Evolutionary conservation across 108 stramenopile genomes (phyloP).

Genomic region (Nitzschia sp.): DNA sequence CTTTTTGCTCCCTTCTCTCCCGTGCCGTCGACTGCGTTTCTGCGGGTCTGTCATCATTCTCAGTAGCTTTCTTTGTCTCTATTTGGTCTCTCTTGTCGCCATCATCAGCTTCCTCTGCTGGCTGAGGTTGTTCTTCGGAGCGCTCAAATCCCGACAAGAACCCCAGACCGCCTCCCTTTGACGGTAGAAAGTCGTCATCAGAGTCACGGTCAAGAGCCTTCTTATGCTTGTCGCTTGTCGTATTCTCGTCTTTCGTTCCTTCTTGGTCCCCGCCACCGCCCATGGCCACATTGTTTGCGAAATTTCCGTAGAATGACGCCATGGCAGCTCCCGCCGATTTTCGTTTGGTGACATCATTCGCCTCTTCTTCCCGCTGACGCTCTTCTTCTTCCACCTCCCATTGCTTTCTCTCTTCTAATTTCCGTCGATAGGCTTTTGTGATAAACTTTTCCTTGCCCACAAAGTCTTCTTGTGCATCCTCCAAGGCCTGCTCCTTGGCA

Average conservation of each 20-base stretch:
- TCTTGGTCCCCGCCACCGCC: conserved; percentile 21
- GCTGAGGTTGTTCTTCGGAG: conserved; percentile 2
- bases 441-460: conserved; percentile 81
- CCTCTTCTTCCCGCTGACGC: conserved; percentile 46
- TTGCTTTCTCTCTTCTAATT: conserved; percentile 71
- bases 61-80: neutral
- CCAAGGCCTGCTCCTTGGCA: conserved; percentile 57
- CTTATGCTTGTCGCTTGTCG: neutral
- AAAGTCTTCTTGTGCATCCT: conserved; percentile 56
- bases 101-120: neutral
- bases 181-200: conserved; percentile 16
- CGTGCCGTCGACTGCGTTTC: conserved; percentile 10
- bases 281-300: conserved; percentile 59
- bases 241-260: neutral
- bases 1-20: conserved; percentile 37
- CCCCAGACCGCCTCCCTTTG: neutral
- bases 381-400: conserved; percentile 67
- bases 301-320: conserved; percentile 59
- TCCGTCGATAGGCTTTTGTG: conserved; percentile 68
- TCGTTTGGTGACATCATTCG: conserved; percentile 62
- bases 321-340: conserved; percentile 44
- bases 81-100: neutral
- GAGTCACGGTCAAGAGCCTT: conserved; percentile 1
- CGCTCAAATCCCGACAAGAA: conserved; percentile 35
- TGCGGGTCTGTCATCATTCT: neutral